Evolutionary conservation across 2,329 filamentous ascomycete species (phyloP).

Genomic region (Xylariaceae sp.): DNA sequence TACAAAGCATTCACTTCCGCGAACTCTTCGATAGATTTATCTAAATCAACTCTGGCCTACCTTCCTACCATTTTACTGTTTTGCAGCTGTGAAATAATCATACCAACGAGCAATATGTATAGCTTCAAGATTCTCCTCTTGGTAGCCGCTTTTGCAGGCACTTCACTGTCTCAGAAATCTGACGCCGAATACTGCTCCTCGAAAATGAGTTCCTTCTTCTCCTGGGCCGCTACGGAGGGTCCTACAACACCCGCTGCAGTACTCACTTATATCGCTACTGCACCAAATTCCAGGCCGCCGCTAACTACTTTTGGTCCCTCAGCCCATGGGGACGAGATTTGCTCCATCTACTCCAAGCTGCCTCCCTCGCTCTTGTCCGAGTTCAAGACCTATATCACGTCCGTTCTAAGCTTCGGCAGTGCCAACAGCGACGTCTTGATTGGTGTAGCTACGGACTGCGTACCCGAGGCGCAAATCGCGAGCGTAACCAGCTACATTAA

Average conservation of each 20-base stretch:
- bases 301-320: slow-evolving; percentile 6
- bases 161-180: slow-evolving; percentile 9
- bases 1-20: slow-evolving; percentile 8
- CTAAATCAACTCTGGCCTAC: neutral
- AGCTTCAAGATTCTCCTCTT: neutral
- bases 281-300: slow-evolving; percentile 6
- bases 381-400: slow-evolving; percentile 17
- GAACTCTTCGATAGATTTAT: neutral
- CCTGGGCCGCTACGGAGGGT: slow-evolving; percentile 2
- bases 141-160: slow-evolving; percentile 11
- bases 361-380: slow-evolving; percentile 8
- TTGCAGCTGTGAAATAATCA: neutral
- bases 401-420: slow-evolving; percentile 17
- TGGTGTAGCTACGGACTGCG: slow-evolving; percentile 14
- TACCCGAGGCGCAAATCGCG: slow-evolving; percentile 12
- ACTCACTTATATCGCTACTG: slow-evolving; percentile 10
- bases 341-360: slow-evolving; percentile 15
- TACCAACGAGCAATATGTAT: slow-evolving; percentile 14
- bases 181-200: slow-evolving; percentile 13
- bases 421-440: slow-evolving; percentile 15
- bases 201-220: slow-evolving; percentile 18
- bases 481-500: slow-evolving; percentile 21
- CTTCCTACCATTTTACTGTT: neutral
- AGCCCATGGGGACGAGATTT: slow-evolving; percentile 15
- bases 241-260: slow-evolving; percentile 21